These are phyloP conservation scores for Tylopilus balloui DNA, from an alignment of 768 basidiomycete genomes.

Conservation along the genomic window DNA sequence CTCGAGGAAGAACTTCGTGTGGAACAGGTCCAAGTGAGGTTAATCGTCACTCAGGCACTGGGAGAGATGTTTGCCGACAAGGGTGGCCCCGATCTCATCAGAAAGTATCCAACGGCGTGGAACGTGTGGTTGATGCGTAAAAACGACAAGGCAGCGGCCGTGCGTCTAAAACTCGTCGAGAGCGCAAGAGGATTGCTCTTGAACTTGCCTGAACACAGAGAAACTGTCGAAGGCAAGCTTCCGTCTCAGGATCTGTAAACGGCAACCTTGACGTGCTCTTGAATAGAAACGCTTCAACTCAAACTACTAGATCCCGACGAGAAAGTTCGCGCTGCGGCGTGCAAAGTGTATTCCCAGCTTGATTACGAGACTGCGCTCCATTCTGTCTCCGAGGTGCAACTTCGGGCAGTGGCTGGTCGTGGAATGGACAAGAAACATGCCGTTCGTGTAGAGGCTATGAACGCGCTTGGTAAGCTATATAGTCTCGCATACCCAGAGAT, in stretches of 20 bases:
- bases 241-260: not conserved
- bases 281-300: conserved; percentile 48
- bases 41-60: conserved; percentile 80
- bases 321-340: conserved; percentile 80
- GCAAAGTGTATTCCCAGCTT: conserved; percentile 73
- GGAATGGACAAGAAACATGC: conserved; percentile 76
- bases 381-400: conserved; percentile 60
- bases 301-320: conserved; percentile 90
- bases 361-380: conserved; percentile 91
- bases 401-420: conserved; percentile 64
- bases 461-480: conserved; percentile 73
- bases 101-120: conserved; percentile 84
- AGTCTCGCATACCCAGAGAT: conserved; percentile 84
- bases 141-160: conserved; percentile 66
- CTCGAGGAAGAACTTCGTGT: conserved; percentile 86
- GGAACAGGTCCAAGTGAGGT: conserved; percentile 64
- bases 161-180: conserved; percentile 80
- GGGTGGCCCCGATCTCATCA: conserved; percentile 65
- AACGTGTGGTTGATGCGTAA: conserved; percentile 73
- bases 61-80: conserved; percentile 89
- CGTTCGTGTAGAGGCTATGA: conserved; percentile 75
- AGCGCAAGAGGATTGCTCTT: conserved; percentile 54
- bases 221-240: conserved; percentile 65
- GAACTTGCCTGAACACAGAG: conserved; percentile 62
- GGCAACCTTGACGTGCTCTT: conserved; percentile 4